Conservation (phyloP, 2,329 filamentous ascomycete species). For the Pseudofabraea citricarpa region DNA sequence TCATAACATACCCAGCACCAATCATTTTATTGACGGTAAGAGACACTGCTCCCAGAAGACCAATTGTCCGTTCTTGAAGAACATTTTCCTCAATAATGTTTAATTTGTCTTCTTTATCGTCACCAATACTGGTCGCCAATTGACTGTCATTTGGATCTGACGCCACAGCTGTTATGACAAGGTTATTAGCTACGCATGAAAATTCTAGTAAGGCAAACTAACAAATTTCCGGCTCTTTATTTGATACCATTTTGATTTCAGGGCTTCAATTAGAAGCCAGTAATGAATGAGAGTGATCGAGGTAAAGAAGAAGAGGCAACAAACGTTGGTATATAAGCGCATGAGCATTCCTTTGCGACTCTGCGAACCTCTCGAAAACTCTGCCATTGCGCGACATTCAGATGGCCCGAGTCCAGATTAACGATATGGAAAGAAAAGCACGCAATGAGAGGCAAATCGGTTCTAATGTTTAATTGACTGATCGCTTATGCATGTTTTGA, state of each 20-base stretch:
- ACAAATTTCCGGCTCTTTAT: neutral
- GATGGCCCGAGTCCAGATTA: neutral
- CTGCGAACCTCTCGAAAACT: neutral
- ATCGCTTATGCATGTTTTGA: neutral
- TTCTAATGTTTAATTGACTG: neutral
- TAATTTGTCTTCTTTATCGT: neutral
- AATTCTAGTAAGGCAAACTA: neutral
- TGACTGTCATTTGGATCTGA: neutral
- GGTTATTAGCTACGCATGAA: neutral
- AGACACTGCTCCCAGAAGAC: neutral
- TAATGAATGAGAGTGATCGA: neutral
- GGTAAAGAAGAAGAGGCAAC: neutral
- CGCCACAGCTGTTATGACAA: neutral
- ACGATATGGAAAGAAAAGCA: neutral
- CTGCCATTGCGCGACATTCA: neutral
- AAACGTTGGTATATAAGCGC: neutral
- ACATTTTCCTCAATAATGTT: constrained; percentile 1
- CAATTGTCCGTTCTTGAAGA: constrained; percentile 4
- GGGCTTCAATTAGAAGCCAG: neutral
- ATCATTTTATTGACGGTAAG: constrained; percentile 4
- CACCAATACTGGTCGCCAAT: neutral
- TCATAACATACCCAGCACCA: constrained; percentile 1
- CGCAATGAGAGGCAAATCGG: neutral
- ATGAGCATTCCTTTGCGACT: neutral
- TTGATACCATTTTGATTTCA: neutral